phyloP scores from a whole-genome alignment of 108 stramenopile species.

The Asterionellopsis glacialis region DNA sequence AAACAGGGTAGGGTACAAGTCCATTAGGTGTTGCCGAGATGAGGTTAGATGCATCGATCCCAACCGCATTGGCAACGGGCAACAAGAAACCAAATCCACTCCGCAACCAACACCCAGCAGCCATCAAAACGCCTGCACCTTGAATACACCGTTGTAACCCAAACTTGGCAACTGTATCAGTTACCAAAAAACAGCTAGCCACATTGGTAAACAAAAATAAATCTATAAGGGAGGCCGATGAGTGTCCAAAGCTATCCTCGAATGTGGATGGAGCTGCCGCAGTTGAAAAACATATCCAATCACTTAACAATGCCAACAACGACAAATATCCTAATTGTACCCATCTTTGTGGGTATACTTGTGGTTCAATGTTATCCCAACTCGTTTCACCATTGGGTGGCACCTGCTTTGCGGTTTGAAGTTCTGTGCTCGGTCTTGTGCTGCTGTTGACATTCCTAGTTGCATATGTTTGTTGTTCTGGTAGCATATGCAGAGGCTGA shows the following conservation, averaged over 20 bases:
- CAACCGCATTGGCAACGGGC: conserved; percentile 11
- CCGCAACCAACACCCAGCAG: conserved; percentile 54
- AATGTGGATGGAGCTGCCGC: conserved; percentile 39
- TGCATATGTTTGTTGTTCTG: no score
- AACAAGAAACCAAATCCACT: conserved; percentile 34
- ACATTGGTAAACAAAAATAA: conserved; percentile 73
- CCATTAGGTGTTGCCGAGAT: neutral
- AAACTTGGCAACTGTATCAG: conserved; percentile 46
- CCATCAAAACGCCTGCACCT: conserved; percentile 50
- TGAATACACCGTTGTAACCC: conserved; percentile 55
- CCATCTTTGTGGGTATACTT: conserved; percentile 60
- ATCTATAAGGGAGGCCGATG: conserved; percentile 56
- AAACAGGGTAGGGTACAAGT: conserved; percentile 31
- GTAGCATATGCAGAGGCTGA: no score
- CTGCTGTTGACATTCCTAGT: no score
- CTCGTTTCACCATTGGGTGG: no score
- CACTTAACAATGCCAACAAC: conserved; percentile 48
- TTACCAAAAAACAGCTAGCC: conserved; percentile 60
- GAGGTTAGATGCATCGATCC: neutral
- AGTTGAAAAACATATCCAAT: conserved; percentile 66
- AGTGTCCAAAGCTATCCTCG: conserved; percentile 38
- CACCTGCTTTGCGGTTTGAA: no score
- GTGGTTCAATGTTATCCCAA: neutral
- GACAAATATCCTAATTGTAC: conserved; percentile 55
- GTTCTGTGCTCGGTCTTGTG: no score